A percentile compares a stretch with the other conserved stretches of the same genome.
phyloP scores from a whole-genome alignment of 73 alveolate genomes.

The Paramecium tetraurelia region DNA sequence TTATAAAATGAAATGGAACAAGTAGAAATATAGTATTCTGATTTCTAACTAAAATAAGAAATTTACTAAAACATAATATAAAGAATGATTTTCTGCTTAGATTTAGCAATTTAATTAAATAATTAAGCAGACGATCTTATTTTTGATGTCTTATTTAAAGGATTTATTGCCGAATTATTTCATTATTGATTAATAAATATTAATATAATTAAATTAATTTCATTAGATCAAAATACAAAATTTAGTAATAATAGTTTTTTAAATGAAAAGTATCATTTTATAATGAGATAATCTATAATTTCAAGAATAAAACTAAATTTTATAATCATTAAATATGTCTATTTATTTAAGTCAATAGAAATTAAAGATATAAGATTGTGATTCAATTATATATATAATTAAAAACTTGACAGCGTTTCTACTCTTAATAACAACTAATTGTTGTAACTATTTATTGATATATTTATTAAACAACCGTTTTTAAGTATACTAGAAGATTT shows the following conservation, averaged over 20 bases:
- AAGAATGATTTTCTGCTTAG: not conserved
- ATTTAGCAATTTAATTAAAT: not conserved
- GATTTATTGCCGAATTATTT: constrained; percentile 41
- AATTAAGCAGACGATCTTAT: not conserved
- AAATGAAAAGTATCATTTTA: not conserved
- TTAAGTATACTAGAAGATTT: no score
- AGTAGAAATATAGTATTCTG: not conserved
- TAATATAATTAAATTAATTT: not conserved
- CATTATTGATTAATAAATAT: not conserved
- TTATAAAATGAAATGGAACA: not conserved
- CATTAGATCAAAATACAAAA: not conserved
- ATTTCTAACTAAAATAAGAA: not conserved
- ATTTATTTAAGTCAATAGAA: no score
- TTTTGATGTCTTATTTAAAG: constrained; percentile 18
- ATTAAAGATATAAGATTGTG: not conserved
- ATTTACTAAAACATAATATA: not conserved
- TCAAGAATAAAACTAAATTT: not conserved
- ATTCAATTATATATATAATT: no score
- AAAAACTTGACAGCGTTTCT: not conserved
- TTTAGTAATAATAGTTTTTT: not conserved
- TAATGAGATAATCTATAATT: no score
- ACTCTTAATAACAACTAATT: no score
- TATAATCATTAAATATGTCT: no score
- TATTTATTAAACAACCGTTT: no score
- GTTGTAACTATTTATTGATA: not conserved